These are phyloP conservation scores for Begonia loranthoides DNA, from an alignment of 306 rosid genomes.

Conservation along the genomic window DNA sequence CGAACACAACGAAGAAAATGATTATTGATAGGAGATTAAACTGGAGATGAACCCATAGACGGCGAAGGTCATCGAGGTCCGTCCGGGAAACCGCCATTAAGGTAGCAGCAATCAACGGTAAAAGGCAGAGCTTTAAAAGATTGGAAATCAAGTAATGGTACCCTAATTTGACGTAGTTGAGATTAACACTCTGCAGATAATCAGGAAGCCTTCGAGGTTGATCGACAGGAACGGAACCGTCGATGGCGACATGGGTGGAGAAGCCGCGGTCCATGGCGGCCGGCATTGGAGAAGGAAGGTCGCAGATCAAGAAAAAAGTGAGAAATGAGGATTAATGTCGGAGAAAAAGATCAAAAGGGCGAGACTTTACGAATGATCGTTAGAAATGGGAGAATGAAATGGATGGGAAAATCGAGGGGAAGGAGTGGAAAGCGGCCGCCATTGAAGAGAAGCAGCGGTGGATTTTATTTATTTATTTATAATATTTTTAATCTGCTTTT, in stretches of 20 bases:
- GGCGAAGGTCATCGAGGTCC: conserved; percentile 34
- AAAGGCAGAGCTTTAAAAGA: conserved; percentile 35
- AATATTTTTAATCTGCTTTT: no score
- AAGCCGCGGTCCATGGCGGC: conserved; percentile 35
- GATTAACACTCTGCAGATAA: conserved; percentile 69
- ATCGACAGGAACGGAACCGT: conserved; percentile 34
- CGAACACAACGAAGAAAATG: conserved; percentile 35
- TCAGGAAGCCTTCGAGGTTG: conserved; percentile 42
- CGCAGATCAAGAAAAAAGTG: no score
- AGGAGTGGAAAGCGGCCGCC: no score
- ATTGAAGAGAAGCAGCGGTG: no score
- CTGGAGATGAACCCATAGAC: conserved; percentile 61
- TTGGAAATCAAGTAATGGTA: conserved; percentile 66
- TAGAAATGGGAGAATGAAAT: no score
- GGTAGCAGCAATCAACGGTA: conserved; percentile 44
- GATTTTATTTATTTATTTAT: no score
- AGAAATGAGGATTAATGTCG: no score
- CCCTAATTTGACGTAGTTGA: conserved; percentile 66
- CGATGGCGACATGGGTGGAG: conserved; percentile 13
- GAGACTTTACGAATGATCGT: no score
- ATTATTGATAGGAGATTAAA: conserved; percentile 46
- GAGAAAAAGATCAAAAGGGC: no score
- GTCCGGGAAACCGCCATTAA: conserved; percentile 46
- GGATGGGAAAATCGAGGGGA: no score
- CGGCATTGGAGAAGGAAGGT: neutral